Percentiles rank a stretch among this genome's conserved stretches.
Conservation (phyloP, 805 yeast genomes). For the Wickerhamomyces chaumierensis region DNA sequence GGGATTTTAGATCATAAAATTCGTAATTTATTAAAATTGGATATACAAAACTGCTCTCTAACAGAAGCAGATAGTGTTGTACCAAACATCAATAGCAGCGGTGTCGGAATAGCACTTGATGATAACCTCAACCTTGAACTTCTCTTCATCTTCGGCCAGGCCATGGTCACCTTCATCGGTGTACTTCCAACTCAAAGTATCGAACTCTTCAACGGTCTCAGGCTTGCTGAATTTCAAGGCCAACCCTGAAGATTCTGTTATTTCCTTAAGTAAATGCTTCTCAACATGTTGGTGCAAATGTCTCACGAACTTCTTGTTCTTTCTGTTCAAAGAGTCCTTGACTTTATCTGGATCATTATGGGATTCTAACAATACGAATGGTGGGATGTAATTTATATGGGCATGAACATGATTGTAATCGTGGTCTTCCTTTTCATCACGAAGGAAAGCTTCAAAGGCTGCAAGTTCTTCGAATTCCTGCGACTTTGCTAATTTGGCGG, state of each 20-base stretch:
- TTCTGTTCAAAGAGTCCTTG: conserved; percentile 60
- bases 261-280: conserved; percentile 59
- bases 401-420: conserved; percentile 63
- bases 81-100: conserved; percentile 58
- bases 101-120: conserved; percentile 56
- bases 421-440: conserved; percentile 68
- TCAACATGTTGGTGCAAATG: conserved; percentile 67
- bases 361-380: conserved; percentile 55
- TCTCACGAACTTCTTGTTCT: conserved; percentile 60
- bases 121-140: conserved; percentile 53
- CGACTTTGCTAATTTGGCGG: conserved; percentile 11
- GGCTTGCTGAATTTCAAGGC: conserved; percentile 39
- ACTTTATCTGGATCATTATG: conserved; percentile 63
- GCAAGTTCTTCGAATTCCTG: conserved; percentile 48
- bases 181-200: conserved; percentile 51
- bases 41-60: conserved; percentile 1
- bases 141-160: conserved; percentile 21
- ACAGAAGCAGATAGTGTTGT: conserved; percentile 31
- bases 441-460: conserved; percentile 50
- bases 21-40: too few species aligned
- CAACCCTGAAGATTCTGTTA: conserved; percentile 48
- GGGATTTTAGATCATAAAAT: too few species aligned
- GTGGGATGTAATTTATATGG: conserved; percentile 58
- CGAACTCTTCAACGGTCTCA: conserved; percentile 33
- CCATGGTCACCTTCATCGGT: conserved; percentile 45